Evolutionary conservation across 345 rosid species (phyloP).

Genomic region (Salix koriyanagi): DNA sequence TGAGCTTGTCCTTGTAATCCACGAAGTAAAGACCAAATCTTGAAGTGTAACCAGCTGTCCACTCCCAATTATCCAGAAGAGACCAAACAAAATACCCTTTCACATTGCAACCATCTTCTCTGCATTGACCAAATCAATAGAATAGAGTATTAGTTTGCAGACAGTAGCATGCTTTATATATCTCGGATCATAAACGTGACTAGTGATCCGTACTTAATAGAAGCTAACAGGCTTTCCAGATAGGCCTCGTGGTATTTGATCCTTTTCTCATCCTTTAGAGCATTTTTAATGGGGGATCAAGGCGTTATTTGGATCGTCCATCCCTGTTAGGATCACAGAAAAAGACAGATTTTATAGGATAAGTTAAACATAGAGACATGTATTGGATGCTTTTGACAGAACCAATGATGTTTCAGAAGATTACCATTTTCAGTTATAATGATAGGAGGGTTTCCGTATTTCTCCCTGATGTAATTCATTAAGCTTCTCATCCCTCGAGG

Average conservation of each 20-base stretch:
- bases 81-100: constrained; percentile 95
- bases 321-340: constrained; percentile 47
- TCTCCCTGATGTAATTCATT: constrained; percentile 64
- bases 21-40: constrained; percentile 90
- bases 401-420: background rate
- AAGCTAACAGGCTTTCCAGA: constrained; percentile 66
- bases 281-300: constrained; percentile 49
- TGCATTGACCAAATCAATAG: constrained; percentile 25
- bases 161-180: background rate
- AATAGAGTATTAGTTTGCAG: background rate
- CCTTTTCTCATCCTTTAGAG: constrained; percentile 74
- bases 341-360: background rate
- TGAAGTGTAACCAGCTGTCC: constrained; percentile 84
- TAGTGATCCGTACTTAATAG: constrained; percentile 50
- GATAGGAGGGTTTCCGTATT: constrained; percentile 57
- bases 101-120: constrained; percentile 95
- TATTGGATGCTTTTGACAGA: background rate
- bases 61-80: constrained; percentile 88
- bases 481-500: constrained; percentile 60
- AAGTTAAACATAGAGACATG: background rate
- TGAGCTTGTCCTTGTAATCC: constrained; percentile 72
- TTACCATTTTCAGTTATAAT: constrained; percentile 67
- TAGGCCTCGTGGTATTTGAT: constrained; percentile 78
- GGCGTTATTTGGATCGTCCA: constrained; percentile 69
- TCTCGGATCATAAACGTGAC: background rate